A percentile compares a stretch with the other conserved stretches of the same genome.
These are phyloP conservation scores for Multifurca ochricompacta DNA, from an alignment of 768 basidiomycete genomes.

Conservation along the genomic window DNA sequence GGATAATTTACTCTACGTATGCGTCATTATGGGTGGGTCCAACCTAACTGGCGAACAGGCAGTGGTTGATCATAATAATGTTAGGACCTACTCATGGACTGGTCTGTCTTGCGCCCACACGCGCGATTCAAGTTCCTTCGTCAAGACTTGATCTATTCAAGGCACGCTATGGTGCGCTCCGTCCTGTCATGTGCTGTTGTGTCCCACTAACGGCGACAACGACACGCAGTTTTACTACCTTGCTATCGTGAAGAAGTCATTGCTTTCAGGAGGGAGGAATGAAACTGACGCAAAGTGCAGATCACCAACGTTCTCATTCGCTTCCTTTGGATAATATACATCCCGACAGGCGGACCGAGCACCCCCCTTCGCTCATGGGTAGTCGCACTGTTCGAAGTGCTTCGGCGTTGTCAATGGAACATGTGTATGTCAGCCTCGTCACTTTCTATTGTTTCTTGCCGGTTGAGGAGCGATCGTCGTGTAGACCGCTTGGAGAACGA, in stretches of 20 bases:
- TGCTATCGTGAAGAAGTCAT: constrained; percentile 48
- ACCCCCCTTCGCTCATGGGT: constrained; percentile 57
- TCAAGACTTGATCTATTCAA: constrained; percentile 63
- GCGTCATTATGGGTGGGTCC: constrained; percentile 66
- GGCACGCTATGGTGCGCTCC: constrained; percentile 45
- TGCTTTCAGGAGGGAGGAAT: not conserved
- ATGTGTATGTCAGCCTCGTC: constrained; percentile 49
- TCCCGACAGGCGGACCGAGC: constrained; percentile 44
- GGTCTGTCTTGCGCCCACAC: constrained; percentile 68
- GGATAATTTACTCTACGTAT: constrained; percentile 59
- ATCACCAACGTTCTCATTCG: constrained; percentile 65
- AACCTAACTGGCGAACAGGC: not conserved
- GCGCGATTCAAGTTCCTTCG: constrained; percentile 57
- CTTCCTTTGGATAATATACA: constrained; percentile 78
- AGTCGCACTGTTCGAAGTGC: constrained; percentile 62
- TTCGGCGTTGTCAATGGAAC: constrained; percentile 87
- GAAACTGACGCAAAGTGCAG: constrained; percentile 31
- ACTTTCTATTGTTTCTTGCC: not conserved
- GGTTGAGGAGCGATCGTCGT: not conserved
- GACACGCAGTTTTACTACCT: constrained; percentile 60
- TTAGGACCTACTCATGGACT: constrained; percentile 86
- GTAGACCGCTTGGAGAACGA: constrained; percentile 82
- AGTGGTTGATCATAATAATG: not conserved
- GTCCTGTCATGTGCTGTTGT: not conserved
- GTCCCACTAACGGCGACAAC: not conserved